Conservation (phyloP, 148 eudicot genomes). For the Silene latifolia region DNA sequence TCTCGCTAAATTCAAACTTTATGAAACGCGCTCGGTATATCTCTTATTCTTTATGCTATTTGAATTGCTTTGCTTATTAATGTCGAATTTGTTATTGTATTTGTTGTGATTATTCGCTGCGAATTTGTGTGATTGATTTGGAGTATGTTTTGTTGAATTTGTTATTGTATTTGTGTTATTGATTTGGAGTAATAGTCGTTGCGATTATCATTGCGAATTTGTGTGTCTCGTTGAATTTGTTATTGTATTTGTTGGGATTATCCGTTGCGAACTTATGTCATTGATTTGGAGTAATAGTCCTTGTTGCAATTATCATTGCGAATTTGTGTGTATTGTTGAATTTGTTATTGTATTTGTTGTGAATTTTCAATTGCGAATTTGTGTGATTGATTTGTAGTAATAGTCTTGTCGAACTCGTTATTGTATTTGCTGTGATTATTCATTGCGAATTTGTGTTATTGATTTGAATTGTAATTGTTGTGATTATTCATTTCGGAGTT, state of each 20-base stretch:
- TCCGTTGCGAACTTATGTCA: neutral
- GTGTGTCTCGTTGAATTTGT: neutral
- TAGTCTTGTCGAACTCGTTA: neutral
- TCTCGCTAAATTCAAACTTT: constrained; percentile 74
- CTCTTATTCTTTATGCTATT: neutral
- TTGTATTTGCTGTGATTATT: neutral
- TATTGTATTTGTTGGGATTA: neutral
- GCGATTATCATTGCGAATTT: neutral
- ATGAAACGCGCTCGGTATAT: constrained; percentile 87
- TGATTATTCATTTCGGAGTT: neutral
- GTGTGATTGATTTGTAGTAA: neutral
- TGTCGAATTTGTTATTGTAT: neutral
- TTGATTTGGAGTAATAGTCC: neutral
- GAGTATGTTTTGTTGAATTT: neutral
- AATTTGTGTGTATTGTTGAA: too few species aligned
- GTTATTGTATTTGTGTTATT: neutral
- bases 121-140: neutral
- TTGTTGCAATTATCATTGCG: neutral
- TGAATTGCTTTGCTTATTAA: neutral
- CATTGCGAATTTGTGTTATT: neutral
- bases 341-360: neutral
- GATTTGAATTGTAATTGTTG: neutral
- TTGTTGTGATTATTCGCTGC: neutral
- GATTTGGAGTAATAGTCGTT: neutral
- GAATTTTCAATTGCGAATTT: neutral